A percentile compares a stretch with the other conserved stretches of the same genome.
These are phyloP conservation scores for Solanum hybrid DNA, from an alignment of 305 asterid genomes.

Conservation along the genomic window DNA sequence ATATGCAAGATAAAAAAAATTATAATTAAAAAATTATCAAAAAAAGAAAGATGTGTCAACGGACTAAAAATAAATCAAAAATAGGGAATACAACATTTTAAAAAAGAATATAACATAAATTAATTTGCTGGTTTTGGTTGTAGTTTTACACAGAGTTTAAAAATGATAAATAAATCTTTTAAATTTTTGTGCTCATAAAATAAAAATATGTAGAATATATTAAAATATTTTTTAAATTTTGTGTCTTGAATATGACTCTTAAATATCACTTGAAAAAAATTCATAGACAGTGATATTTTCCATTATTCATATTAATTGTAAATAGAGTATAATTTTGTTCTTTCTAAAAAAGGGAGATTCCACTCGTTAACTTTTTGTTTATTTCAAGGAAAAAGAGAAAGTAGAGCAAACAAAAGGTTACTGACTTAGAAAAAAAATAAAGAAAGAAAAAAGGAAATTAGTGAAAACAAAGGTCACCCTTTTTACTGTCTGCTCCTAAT, in stretches of 20 bases:
- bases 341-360: background rate
- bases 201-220: background rate
- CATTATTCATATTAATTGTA: background rate
- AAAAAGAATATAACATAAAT: background rate
- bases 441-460: background rate
- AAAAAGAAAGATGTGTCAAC: background rate
- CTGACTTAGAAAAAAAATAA: background rate
- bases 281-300: background rate
- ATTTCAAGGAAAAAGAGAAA: background rate
- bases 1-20: background rate
- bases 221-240: background rate
- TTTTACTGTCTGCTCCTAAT: background rate
- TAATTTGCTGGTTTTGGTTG: background rate
- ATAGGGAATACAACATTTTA: background rate
- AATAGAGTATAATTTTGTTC: background rate
- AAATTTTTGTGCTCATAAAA: background rate
- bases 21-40: background rate
- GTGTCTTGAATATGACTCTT: background rate
- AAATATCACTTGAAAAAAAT: background rate
- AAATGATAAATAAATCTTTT: background rate
- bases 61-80: background rate
- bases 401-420: background rate
- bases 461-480: background rate
- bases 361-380: background rate
- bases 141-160: background rate